Percentiles rank a stretch among this genome's conserved stretches.
Conservation (phyloP, 495 filamentous ascomycete genomes). For the Choiromyces venosus region DNA sequence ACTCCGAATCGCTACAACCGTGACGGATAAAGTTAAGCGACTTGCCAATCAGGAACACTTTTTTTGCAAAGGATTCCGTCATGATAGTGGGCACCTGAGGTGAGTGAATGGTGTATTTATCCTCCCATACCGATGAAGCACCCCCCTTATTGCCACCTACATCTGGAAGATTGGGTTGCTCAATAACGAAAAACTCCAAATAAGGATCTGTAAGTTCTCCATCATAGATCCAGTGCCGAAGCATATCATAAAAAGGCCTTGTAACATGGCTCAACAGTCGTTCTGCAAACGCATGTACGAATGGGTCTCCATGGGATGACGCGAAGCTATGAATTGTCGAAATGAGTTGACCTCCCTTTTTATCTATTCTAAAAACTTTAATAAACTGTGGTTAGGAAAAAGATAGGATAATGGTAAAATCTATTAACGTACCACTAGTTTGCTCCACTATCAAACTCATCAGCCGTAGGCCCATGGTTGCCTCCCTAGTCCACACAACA, state of each 20-base stretch:
- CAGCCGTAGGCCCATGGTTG: conserved; percentile 89
- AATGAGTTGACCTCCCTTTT: conserved; percentile 89
- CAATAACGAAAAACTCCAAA: conserved; percentile 88
- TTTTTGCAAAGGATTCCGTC: conserved; percentile 83
- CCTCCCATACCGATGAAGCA: conserved; percentile 92
- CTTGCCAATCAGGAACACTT: conserved; percentile 95
- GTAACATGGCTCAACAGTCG: conserved; percentile 85
- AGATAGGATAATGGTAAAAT: background rate
- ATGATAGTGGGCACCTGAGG: conserved; percentile 89
- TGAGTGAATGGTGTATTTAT: conserved; percentile 85
- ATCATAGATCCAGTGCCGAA: conserved; percentile 96
- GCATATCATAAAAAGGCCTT: conserved; percentile 94
- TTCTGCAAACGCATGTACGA: conserved; percentile 90
- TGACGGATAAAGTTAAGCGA: conserved; percentile 97
- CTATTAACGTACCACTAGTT: conserved; percentile 57
- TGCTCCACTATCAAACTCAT: conserved; percentile 94
- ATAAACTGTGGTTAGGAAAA: conserved; percentile 18
- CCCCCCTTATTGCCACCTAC: conserved; percentile 58
- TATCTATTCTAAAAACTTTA: conserved; percentile 48
- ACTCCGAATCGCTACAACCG: conserved; percentile 84
- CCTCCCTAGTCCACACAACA: conserved; percentile 94
- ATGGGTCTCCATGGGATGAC: conserved; percentile 87
- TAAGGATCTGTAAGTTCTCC: conserved; percentile 96
- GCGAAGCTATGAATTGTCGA: conserved; percentile 90
- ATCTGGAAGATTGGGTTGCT: conserved; percentile 53